Evolutionary conservation across 495 filamentous ascomycete genomes (phyloP).

Genomic region (Aspergillus egyptiacus): DNA sequence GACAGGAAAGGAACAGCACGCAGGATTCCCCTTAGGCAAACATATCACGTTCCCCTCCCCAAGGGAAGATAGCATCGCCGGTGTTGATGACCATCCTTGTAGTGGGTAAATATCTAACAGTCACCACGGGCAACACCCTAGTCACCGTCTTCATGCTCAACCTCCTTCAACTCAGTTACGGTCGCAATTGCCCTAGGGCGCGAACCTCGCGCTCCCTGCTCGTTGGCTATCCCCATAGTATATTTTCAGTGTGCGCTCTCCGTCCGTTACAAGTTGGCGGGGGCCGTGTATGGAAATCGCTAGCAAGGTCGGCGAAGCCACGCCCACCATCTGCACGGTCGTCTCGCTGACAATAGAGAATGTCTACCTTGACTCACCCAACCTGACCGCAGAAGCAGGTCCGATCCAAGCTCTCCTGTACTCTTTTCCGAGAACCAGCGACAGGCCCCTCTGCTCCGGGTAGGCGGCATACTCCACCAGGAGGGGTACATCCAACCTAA

Average conservation of each 20-base stretch:
- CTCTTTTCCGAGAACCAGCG: no score
- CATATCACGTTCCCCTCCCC: conserved; percentile 90
- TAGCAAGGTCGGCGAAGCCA: conserved; percentile 83
- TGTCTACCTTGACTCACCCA: conserved; percentile 66
- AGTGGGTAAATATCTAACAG: no score
- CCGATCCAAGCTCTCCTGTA: conserved; percentile 62
- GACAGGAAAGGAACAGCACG: conserved; percentile 67
- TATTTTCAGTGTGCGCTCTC: no score
- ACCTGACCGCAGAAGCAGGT: conserved; percentile 56
- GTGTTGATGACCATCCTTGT: conserved; percentile 79
- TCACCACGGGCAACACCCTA: no score
- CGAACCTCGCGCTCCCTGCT: conserved; percentile 84
- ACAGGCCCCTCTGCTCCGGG: conserved; percentile 84
- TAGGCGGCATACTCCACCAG: conserved; percentile 73
- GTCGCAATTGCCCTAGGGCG: conserved; percentile 69
- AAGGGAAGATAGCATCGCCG: conserved; percentile 70
- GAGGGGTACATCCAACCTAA: conserved; percentile 77
- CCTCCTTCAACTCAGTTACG: conserved; percentile 58
- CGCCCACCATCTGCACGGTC: conserved; percentile 84
- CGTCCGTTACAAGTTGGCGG: conserved; percentile 63
- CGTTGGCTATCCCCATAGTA: conserved; percentile 68
- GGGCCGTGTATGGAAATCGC: conserved; percentile 70
- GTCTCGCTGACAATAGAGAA: conserved; percentile 78
- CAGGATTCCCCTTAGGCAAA: conserved; percentile 77
- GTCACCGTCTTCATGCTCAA: conserved; percentile 72